These are phyloP conservation scores for Collybiopsis luxurians DNA, from an alignment of 768 basidiomycete species.

Conservation along the genomic window DNA sequence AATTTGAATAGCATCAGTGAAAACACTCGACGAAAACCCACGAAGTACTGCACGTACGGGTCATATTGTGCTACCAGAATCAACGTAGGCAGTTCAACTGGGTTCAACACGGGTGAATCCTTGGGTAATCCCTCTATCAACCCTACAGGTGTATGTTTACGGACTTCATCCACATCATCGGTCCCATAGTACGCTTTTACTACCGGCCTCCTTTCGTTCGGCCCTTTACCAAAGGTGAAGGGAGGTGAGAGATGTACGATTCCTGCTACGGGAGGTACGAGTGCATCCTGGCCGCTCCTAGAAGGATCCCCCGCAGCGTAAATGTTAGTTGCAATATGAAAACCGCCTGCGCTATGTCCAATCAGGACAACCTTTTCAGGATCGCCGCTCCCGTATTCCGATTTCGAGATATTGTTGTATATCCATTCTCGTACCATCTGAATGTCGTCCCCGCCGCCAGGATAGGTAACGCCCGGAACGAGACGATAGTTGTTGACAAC, in stretches of 20 bases:
- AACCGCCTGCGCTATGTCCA: background rate
- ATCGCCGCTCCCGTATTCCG: background rate
- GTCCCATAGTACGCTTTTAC: background rate
- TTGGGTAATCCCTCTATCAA: background rate
- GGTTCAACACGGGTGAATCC: background rate
- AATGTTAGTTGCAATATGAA: constrained; percentile 2
- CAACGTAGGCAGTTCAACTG: background rate
- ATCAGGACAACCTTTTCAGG: background rate
- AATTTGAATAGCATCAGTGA: too few species aligned
- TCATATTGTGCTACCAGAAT: background rate
- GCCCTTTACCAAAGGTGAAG: background rate
- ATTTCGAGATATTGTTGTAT: background rate
- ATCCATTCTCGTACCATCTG: constrained; percentile 1
- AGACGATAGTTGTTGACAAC: constrained; percentile 1
- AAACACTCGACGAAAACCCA: too few species aligned
- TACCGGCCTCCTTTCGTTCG: background rate
- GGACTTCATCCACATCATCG: background rate
- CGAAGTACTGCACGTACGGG: constrained; percentile 6
- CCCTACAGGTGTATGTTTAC: background rate
- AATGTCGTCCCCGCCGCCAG: constrained; percentile 1
- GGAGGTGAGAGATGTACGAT: background rate
- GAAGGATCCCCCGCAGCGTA: background rate
- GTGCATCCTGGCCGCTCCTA: too few species aligned
- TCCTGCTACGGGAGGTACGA: background rate
- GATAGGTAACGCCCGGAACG: background rate